Percentiles rank a stretch among this genome's conserved stretches.
Evolutionary conservation across 805 yeast species (phyloP).

Genomic region (Metschnikowia koreensis): DNA sequence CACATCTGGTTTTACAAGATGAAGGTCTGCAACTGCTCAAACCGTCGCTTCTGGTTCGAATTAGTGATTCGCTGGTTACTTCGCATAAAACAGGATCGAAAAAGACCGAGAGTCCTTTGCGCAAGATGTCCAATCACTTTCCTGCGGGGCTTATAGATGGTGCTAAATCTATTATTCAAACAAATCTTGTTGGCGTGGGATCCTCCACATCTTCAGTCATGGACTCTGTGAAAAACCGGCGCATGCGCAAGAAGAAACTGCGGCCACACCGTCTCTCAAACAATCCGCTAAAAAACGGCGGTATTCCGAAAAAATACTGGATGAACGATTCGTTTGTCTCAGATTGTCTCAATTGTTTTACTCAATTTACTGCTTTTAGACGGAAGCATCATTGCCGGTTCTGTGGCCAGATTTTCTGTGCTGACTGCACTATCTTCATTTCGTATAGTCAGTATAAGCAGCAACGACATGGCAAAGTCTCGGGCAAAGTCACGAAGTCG

Average conservation of each 20-base stretch:
- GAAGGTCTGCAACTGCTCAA: background rate
- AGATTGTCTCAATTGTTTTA: conserved; percentile 82
- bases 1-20: background rate
- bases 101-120: conserved; percentile 12
- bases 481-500: conserved; percentile 23
- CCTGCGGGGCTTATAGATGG: conserved; percentile 37
- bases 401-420: conserved; percentile 94
- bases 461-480: conserved; percentile 25
- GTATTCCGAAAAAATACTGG: conserved; percentile 83
- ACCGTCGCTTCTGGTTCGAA: background rate
- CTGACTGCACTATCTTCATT: conserved; percentile 69
- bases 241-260: conserved; percentile 24
- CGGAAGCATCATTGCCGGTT: conserved; percentile 93
- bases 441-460: conserved; percentile 55
- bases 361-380: conserved; percentile 78
- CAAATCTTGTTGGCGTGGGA: conserved; percentile 25
- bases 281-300: conserved; percentile 46
- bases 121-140: conserved; percentile 31
- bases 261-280: conserved; percentile 32
- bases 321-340: conserved; percentile 91
- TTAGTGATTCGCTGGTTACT: background rate
- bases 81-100: background rate
- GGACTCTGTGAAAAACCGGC: conserved; percentile 14
- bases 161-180: conserved; percentile 35
- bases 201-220: conserved; percentile 35